A percentile compares a stretch with the other conserved stretches of the same genome.
Evolutionary conservation across 1,139 yeast species (phyloP).

Genomic region (Saccharomyces hybrid): DNA sequence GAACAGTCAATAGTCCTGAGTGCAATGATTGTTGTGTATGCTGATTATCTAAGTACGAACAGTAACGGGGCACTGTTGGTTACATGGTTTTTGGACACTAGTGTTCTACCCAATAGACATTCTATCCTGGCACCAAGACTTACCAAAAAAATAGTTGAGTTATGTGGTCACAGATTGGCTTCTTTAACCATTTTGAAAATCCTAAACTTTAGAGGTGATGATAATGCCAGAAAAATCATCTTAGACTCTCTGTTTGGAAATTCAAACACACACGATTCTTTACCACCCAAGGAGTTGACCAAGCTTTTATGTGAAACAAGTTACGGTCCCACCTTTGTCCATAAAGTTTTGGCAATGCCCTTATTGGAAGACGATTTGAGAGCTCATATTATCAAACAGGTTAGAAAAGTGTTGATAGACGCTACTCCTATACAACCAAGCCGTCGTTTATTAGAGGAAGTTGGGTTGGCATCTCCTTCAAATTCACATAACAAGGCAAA

Average conservation of each 20-base stretch:
- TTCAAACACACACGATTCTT: constrained; percentile 14
- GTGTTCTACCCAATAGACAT: constrained; percentile 54
- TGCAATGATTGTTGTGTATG: constrained; percentile 68
- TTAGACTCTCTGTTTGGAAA: constrained; percentile 60
- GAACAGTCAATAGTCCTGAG: constrained; percentile 75
- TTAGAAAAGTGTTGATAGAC: constrained; percentile 53
- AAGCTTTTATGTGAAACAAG: constrained; percentile 51
- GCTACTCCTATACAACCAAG: constrained; percentile 63
- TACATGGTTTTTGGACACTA: constrained; percentile 93
- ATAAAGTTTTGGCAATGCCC: constrained; percentile 68
- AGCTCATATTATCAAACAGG: constrained; percentile 51
- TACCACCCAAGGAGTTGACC: constrained; percentile 36
- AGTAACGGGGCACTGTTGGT: constrained; percentile 82
- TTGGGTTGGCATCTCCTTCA: constrained; percentile 48
- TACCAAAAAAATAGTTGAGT: constrained; percentile 51
- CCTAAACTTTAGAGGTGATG: constrained; percentile 61
- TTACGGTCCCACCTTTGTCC: constrained; percentile 80
- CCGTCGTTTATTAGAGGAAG: constrained; percentile 86
- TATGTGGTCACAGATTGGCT: constrained; percentile 83
- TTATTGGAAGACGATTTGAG: constrained; percentile 49
- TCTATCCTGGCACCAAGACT: constrained; percentile 50
- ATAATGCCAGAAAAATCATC: constrained; percentile 52
- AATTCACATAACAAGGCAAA: constrained; percentile 1
- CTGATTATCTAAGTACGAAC: constrained; percentile 75
- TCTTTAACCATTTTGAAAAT: constrained; percentile 76